Base-by-base conservation (phyloP, 495 filamentous ascomycete species). In the Pyrenopolyporus hunteri region DNA sequence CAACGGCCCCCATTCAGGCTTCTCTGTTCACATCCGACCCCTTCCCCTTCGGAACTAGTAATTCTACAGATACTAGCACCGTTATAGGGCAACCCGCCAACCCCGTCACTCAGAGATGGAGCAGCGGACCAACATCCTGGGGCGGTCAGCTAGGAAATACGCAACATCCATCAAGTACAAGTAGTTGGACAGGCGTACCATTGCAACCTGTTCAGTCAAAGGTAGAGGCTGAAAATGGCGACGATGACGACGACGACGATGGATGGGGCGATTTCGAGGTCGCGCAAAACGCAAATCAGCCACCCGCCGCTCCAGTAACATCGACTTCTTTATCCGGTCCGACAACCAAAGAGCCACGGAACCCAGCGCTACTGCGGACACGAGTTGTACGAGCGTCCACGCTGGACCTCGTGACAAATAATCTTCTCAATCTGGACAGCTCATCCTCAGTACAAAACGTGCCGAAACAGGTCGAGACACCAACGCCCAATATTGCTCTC, bases 221-320 rank as follows among this genome's bases (percentile, higher is more conserved):
- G 19, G 35, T 37, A 10, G 57, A 45, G 7, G 59, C 72, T 20
- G 74, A 78, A 20, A 67, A 70, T 0, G 76, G 75, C 8, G 80
- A 80, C 6, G 85, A 78, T 14, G 70, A 70, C 0, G 78, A 77
- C 5, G 80, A 81, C 5, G 85, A 89, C 28, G 88, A 91, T 66
- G 88, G 86, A 9, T 92, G 87, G 83, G 88, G 89, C 10, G 88
- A 91, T 51, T 92, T 92, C 62, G 89, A 89, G 64, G 80, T 80
- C 10, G 82, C 86, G 44, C 56, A 66, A 31, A 61, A 25, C 13
- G 49, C 35, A n/a, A 40, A 17, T 14, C 47, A 59, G 4, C 33
- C 56, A 3, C 33, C 53, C 14, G 19, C 22, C 10, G 22, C 57
- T 54, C 35, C 44, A 29, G 32, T 14, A n/a, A n/a, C 29, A 47